Evolutionary conservation across 352 stramenopile species (phyloP).

Genomic region (Elongisporangium senticosum): DNA sequence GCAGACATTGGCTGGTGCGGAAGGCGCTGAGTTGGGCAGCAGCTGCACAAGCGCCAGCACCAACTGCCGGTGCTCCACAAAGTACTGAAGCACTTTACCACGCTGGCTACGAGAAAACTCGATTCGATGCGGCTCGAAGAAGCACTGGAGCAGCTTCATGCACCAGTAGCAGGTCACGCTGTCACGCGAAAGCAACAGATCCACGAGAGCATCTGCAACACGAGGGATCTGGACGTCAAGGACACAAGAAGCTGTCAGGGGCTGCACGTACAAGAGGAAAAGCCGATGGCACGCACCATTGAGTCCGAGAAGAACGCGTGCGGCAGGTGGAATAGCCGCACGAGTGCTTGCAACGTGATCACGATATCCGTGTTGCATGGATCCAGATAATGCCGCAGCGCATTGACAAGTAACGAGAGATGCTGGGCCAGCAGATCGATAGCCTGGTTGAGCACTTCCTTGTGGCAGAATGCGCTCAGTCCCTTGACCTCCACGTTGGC

Average conservation of each 20-base stretch:
- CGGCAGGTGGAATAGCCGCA: conserved; percentile 39
- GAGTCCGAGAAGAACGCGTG: conserved; percentile 32
- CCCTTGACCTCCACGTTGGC: conserved; percentile 40
- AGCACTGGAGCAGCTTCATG: conserved; percentile 53
- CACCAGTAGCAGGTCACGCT: conserved; percentile 66
- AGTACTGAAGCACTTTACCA: conserved; percentile 49
- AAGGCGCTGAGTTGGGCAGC: conserved; percentile 35
- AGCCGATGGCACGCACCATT: conserved; percentile 15
- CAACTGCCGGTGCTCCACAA: conserved; percentile 41
- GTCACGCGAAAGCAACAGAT: conserved; percentile 53
- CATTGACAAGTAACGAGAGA: conserved; percentile 26
- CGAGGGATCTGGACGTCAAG: conserved; percentile 28
- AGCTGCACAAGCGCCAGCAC: conserved; percentile 46
- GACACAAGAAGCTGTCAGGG: conserved; percentile 1
- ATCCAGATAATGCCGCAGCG: conserved; percentile 27
- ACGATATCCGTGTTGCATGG: conserved; percentile 29
- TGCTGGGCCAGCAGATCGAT: conserved; percentile 47
- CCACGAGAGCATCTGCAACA: conserved; percentile 46
- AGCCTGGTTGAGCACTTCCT: conserved; percentile 32
- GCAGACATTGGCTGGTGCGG: conserved; percentile 22
- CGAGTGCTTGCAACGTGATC: conserved; percentile 44
- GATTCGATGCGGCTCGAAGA: conserved; percentile 38
- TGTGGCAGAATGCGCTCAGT: conserved; percentile 24
- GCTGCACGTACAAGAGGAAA: not conserved
- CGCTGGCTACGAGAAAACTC: conserved; percentile 30